Evolutionary conservation across 2,329 filamentous ascomycete species (phyloP), one percentile per base, ranked within the genome.

Genomic region (Ceratocystis lukuohia): DNA sequence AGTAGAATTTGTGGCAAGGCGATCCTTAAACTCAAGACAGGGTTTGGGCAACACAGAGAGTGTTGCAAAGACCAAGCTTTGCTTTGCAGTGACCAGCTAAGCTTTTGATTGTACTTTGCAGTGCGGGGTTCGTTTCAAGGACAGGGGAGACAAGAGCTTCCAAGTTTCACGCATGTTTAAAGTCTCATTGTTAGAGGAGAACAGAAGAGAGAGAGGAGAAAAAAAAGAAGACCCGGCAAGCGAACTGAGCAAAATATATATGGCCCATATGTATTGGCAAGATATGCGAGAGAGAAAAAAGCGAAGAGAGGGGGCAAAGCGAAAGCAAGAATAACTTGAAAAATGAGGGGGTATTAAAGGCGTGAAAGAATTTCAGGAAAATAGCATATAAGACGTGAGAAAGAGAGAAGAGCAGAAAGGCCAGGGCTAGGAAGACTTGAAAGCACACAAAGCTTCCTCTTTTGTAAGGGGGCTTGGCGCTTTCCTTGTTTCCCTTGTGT

Each of bases 341-440:
- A 63, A 56, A 64, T 37, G 48, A 44, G 62, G 62, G 63, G 63
- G 63, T 65, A 65, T 65, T 65, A 65, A 57, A 46, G 53, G 44
- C 50, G 63, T 65, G 50, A 65, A 65, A 65, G 63, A 61, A 15
- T 41, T 57, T 25, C n/a, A 57, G 53, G 22, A 33, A 28, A 22
- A 28, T 57, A 28, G 53, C 33, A 65, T 37, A 57, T 63, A 12
- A 57, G 41, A 17, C 10, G 37, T 30, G 8, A 65, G 12, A 53
- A 57, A 65, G 25, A 30, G 25, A 64, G 17, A 59, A 45, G 25
- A 61, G 20, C 25, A 59, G 20, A 20, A 61, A 20, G 30, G 53
- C 53, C 7, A 30, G 53, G n/a, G 4, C 25, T 5, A 33, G 17
- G 53, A 57, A 10, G 10, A 22, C 25, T 22, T 20, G 53, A 12